These are phyloP conservation scores for Suhomyces bribrorum DNA, from an alignment of 1,139 yeast species.

Conservation along the genomic window DNA sequence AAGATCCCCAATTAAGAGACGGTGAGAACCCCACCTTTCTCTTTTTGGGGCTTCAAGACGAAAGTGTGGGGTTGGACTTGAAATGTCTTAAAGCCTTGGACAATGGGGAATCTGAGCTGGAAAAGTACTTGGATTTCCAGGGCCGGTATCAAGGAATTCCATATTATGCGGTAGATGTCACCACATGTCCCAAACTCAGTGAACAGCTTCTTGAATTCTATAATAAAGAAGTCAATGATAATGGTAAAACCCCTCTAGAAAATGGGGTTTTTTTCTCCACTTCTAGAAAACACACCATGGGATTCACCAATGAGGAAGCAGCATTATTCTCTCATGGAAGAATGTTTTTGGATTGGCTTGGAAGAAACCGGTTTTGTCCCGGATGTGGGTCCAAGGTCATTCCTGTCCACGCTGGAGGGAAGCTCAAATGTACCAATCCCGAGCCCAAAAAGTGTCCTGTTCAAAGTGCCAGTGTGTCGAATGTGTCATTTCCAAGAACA, in stretches of 20 bases:
- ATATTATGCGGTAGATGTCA: constrained; percentile 72
- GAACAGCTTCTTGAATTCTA: constrained; percentile 22
- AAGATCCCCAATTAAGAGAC: constrained; percentile 34
- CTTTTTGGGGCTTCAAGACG: constrained; percentile 70
- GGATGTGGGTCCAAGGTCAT: constrained; percentile 79
- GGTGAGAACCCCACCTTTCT: constrained; percentile 46
- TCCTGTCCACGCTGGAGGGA: constrained; percentile 82
- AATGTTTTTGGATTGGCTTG: constrained; percentile 85
- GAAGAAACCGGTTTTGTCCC: constrained; percentile 76
- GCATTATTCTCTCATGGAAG: constrained; percentile 77
- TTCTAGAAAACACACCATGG: constrained; percentile 39
- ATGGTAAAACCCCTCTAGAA: constrained; percentile 15
- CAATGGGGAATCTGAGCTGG: constrained; percentile 19
- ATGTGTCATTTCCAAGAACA: constrained; percentile 83
- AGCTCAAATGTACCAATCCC: constrained; percentile 58
- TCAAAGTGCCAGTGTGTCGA: constrained; percentile 52
- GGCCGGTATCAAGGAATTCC: constrained; percentile 70
- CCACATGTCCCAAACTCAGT: constrained; percentile 31
- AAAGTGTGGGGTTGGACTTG: constrained; percentile 42
- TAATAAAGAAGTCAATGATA: constrained; percentile 6
- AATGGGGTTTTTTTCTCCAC: constrained; percentile 30
- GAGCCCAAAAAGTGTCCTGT: constrained; percentile 54
- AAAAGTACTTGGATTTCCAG: constrained; percentile 42
- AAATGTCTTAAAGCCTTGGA: constrained; percentile 31
- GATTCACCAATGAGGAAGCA: constrained; percentile 51